Percentiles rank a stretch among this genome's conserved stretches.
These are phyloP conservation scores for Elaeis oleifera DNA, from an alignment of 202 grass and related monocot species.

Conservation along the genomic window DNA sequence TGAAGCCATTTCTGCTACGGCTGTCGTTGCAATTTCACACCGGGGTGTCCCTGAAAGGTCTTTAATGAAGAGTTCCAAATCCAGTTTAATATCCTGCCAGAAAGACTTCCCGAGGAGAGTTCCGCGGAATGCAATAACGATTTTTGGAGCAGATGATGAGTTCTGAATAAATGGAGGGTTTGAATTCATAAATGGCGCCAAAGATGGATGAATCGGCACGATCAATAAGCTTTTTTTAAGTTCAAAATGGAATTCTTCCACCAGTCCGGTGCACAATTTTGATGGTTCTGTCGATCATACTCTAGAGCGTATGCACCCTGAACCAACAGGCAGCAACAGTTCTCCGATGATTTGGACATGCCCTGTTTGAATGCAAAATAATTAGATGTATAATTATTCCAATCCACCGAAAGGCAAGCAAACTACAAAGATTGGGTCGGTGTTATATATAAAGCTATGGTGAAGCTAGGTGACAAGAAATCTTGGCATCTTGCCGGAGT, in stretches of 20 bases:
- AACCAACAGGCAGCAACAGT: slow-evolving; percentile 48
- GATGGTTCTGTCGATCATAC: slow-evolving; percentile 30
- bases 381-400: not conserved
- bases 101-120: slow-evolving; percentile 25
- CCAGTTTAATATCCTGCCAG: slow-evolving; percentile 31
- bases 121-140: slow-evolving; percentile 61
- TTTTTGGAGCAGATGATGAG: slow-evolving; percentile 25
- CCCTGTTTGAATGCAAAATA: slow-evolving; percentile 37
- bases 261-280: slow-evolving; percentile 38
- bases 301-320: slow-evolving; percentile 56
- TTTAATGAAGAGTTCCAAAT: slow-evolving; percentile 41
- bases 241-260: slow-evolving; percentile 58
- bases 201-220: slow-evolving; percentile 51
- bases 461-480: too few species aligned
- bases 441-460: too few species aligned
- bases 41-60: slow-evolving; percentile 38
- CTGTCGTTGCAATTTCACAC: slow-evolving; percentile 27
- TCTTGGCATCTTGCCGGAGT: too few species aligned
- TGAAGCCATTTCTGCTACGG: slow-evolving; percentile 27
- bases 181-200: slow-evolving; percentile 48
- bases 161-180: slow-evolving; percentile 23
- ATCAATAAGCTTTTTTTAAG: slow-evolving; percentile 40
- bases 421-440: too few species aligned
- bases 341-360: slow-evolving; percentile 42
- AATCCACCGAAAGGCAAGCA: slow-evolving; percentile 6